These are phyloP conservation scores for Schwanniomyces vanrijiae DNA, from an alignment of 805 yeast genomes.

Conservation along the genomic window DNA sequence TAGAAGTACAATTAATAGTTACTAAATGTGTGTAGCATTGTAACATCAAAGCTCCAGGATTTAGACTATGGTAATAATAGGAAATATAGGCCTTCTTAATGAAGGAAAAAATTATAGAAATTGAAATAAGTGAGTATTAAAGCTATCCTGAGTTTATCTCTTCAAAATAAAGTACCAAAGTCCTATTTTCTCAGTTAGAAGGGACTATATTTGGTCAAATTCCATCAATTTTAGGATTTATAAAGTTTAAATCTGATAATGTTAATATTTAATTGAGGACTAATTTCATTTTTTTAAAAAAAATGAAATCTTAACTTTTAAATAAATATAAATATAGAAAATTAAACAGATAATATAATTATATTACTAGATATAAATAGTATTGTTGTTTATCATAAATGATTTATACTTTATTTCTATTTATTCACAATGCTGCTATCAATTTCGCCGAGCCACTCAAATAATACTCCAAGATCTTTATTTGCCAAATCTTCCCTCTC, in stretches of 20 bases:
- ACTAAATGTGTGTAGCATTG: too few relatives aligned
- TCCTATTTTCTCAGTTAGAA: conserved; percentile 31
- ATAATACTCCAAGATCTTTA: conserved; percentile 43
- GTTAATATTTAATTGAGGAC: conserved; percentile 11
- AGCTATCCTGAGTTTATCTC: conserved; percentile 47
- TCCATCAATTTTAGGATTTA: conserved; percentile 13
- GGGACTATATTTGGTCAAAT: conserved; percentile 36
- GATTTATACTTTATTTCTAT: neutral
- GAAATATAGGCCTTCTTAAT: conserved; percentile 42
- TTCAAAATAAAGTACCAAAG: conserved; percentile 43
- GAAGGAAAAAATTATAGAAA: conserved; percentile 45
- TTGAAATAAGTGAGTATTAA: conserved; percentile 36
- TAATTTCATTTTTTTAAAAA: too few relatives aligned
- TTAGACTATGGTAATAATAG: conserved; percentile 40
- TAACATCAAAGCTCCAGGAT: conserved; percentile 47
- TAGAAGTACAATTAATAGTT: too few relatives aligned
- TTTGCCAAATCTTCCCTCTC: conserved; percentile 39
- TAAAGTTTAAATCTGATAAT: conserved; percentile 14
- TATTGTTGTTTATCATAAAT: too few relatives aligned
- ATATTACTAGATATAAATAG: neutral
- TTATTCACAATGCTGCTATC: conserved; percentile 10
- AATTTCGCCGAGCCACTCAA: conserved; percentile 42
- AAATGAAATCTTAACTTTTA: too few relatives aligned
- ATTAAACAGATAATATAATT: neutral
- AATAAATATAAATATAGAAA: too few relatives aligned